These are phyloP conservation scores for Pythium rhizo-oryzae DNA, from an alignment of 352 stramenopile genomes.

Conservation along the genomic window DNA sequence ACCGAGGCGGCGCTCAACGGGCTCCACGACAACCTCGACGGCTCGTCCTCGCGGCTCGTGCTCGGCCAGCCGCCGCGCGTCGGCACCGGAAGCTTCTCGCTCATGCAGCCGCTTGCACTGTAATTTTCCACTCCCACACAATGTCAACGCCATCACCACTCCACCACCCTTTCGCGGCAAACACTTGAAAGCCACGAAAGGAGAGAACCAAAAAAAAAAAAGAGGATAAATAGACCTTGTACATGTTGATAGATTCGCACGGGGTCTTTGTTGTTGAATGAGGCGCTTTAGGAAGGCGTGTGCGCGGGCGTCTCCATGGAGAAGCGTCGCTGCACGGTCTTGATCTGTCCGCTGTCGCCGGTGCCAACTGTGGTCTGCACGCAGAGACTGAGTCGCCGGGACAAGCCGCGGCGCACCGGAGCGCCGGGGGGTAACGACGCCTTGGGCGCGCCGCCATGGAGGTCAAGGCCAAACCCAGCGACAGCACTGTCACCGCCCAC, in stretches of 20 bases:
- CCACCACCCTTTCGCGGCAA: background rate
- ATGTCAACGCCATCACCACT: background rate
- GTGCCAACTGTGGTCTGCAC: conserved; percentile 30
- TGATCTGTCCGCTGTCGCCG: conserved; percentile 25
- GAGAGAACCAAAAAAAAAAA: background rate
- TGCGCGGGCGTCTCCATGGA: conserved; percentile 35
- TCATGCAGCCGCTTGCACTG: conserved; percentile 87
- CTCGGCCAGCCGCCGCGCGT: conserved; percentile 94
- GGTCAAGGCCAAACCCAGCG: background rate
- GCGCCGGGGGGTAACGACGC: conserved; percentile 2
- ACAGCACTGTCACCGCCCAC: background rate
- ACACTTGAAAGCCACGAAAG: too few species aligned
- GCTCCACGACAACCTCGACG: conserved; percentile 91
- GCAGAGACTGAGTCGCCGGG: conserved; percentile 48
- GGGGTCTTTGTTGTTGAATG: too few species aligned
- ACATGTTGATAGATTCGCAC: background rate
- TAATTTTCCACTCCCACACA: conserved; percentile 31
- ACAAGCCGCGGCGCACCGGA: conserved; percentile 22
- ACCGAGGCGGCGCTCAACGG: conserved; percentile 94
- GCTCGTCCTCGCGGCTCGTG: conserved; percentile 95
- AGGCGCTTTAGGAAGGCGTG: background rate
- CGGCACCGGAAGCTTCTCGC: conserved; percentile 96
- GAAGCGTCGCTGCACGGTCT: conserved; percentile 43
- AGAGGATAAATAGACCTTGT: conserved; percentile 18
- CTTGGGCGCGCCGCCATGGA: background rate